A percentile compares a stretch with the other conserved stretches of the same genome.
phyloP scores from a whole-genome alignment of 148 eudicot genomes.

The Dianthus caryophyllus region DNA sequence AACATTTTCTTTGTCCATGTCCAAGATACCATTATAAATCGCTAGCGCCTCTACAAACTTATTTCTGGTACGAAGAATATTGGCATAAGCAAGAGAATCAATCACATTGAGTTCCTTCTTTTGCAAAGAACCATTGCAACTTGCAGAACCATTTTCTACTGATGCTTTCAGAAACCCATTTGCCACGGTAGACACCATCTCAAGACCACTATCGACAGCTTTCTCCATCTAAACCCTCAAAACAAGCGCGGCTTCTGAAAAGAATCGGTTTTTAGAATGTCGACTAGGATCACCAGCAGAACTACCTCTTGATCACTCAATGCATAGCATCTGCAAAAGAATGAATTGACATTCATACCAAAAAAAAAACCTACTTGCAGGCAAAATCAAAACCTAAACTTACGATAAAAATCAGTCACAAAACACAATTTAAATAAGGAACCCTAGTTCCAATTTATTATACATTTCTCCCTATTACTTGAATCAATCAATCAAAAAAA shows the following conservation, averaged over 20 bases:
- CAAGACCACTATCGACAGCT: slow-evolving; percentile 41
- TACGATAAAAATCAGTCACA: background rate
- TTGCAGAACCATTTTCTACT: slow-evolving; percentile 27
- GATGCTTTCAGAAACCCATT: slow-evolving; percentile 47
- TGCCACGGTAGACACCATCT: slow-evolving; percentile 36
- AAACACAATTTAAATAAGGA: background rate
- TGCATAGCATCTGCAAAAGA: background rate
- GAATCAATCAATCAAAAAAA: too few relatives aligned
- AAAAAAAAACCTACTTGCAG: background rate
- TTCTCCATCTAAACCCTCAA: slow-evolving; percentile 61
- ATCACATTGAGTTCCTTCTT: slow-evolving; percentile 46
- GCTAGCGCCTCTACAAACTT: slow-evolving; percentile 80
- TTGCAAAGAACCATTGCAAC: slow-evolving; percentile 31
- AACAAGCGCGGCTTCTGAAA: slow-evolving; percentile 23
- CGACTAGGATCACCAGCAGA: background rate
- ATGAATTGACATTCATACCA: background rate
- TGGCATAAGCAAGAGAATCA: slow-evolving; percentile 71
- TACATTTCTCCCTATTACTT: background rate
- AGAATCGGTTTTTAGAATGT: slow-evolving; percentile 4
- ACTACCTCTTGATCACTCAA: background rate
- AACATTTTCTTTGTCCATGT: slow-evolving; percentile 63
- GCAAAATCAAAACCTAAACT: background rate
- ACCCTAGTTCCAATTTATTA: slow-evolving; percentile 10
- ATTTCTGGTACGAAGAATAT: slow-evolving; percentile 83
- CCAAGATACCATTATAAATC: slow-evolving; percentile 65